Evolutionary conservation across 371 early-diverging fungal genomes (phyloP).

Genomic region (Synchytrium microbalum): DNA sequence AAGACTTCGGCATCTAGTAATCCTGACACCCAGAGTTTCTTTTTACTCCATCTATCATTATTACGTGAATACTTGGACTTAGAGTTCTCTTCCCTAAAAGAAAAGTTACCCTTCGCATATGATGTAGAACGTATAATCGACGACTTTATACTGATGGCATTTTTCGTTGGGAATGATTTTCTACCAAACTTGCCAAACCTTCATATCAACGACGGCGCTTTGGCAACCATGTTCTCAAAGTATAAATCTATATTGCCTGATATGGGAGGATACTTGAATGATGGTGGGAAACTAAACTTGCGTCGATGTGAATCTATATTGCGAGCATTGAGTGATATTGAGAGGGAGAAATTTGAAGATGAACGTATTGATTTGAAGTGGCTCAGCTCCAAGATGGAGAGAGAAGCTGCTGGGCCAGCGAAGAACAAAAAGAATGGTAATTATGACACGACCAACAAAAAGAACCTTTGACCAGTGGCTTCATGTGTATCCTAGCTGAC

Average conservation of each 20-base stretch:
- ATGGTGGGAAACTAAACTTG: slow-evolving; percentile 67
- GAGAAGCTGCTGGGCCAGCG: neutral
- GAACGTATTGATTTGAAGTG: slow-evolving; percentile 53
- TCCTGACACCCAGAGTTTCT: slow-evolving; percentile 32
- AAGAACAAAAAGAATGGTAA: neutral
- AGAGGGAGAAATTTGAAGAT: slow-evolving; percentile 58
- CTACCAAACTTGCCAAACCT: slow-evolving; percentile 91
- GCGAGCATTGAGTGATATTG: slow-evolving; percentile 49
- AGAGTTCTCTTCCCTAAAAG: slow-evolving; percentile 62
- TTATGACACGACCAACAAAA: neutral
- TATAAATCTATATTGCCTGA: slow-evolving; percentile 67
- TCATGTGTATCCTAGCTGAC: no score
- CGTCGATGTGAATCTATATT: slow-evolving; percentile 55
- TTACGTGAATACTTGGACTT: slow-evolving; percentile 87
- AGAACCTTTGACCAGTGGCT: neutral
- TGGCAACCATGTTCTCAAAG: slow-evolving; percentile 75
- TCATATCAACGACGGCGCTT: slow-evolving; percentile 90
- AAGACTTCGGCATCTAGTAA: slow-evolving; percentile 35
- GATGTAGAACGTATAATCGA: slow-evolving; percentile 92
- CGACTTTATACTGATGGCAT: slow-evolving; percentile 90
- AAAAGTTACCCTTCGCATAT: slow-evolving; percentile 49
- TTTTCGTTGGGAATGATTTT: slow-evolving; percentile 98
- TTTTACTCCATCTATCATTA: slow-evolving; percentile 68
- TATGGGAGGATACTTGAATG: slow-evolving; percentile 76
- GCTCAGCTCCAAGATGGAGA: slow-evolving; percentile 30